phyloP scores from a whole-genome alignment of 805 yeast genomes.

The Metschnikowia santaceciliae region DNA sequence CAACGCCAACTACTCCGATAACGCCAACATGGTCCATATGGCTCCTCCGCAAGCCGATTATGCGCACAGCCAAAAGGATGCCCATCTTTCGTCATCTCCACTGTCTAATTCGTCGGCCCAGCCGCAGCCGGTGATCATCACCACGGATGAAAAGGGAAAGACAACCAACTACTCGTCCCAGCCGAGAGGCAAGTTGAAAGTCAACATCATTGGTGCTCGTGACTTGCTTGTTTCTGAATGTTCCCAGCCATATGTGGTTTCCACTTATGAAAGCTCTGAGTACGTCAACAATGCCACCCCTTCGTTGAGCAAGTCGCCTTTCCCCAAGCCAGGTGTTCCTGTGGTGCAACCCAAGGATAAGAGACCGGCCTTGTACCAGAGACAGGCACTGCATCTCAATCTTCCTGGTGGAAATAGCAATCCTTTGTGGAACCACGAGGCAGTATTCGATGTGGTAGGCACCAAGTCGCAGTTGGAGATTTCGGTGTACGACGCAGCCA shows the following conservation, averaged over 20 bases:
- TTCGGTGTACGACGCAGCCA: slow-evolving; percentile 83
- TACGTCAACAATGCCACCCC: slow-evolving; percentile 81
- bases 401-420: slow-evolving; percentile 31
- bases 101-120: slow-evolving; percentile 11
- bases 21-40: not conserved
- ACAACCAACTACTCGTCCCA: slow-evolving; percentile 29
- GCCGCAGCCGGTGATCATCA: slow-evolving; percentile 30
- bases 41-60: not conserved
- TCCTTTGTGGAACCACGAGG: slow-evolving; percentile 91
- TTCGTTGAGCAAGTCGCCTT: slow-evolving; percentile 33
- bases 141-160: slow-evolving; percentile 41
- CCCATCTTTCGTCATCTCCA: slow-evolving; percentile 8
- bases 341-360: slow-evolving; percentile 14
- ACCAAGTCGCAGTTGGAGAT: slow-evolving; percentile 80
- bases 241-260: slow-evolving; percentile 83
- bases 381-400: slow-evolving; percentile 36
- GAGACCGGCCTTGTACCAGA: slow-evolving; percentile 35
- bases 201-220: slow-evolving; percentile 76
- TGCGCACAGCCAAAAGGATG: not conserved
- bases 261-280: slow-evolving; percentile 89
- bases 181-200: slow-evolving; percentile 80
- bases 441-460: slow-evolving; percentile 87
- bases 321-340: slow-evolving; percentile 16
- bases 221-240: slow-evolving; percentile 53
- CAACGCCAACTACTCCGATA: not conserved